Evolutionary conservation across 1,139 yeast genomes (phyloP), one percentile per base, ranked within the genome.

Genomic region (Geotrichum cucujoidarum): DNA sequence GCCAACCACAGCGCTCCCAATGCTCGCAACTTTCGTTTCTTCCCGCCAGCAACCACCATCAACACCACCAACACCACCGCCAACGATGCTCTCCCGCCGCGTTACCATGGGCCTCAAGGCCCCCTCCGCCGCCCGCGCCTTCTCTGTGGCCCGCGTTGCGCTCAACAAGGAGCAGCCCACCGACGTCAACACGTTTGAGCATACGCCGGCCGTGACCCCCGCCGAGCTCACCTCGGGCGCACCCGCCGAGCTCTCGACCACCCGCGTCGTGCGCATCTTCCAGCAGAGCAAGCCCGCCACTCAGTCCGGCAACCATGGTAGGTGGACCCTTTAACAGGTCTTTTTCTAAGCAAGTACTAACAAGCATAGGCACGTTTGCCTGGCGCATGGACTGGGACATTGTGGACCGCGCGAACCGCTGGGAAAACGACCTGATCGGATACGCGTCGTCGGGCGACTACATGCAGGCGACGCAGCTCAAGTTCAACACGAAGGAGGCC

Each of bases 341-440:
- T 24, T 24, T 10, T 24, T 24, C 27, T 24, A 6, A 10, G 10
- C 27, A 6, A 18, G 5, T 43, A 18, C 24, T 45, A 33, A 45
- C 34, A 17, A 22, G 16, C 21, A 5, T 36, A 56, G 66, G 66
- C 20, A 64, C 74, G 42, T 56, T 60, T 55, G 70, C 69, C 58
- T 87, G 95, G 95, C 79, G 78, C 62, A 64, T 87, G 54, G 95
- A 87, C 68, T 87, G 94, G 92, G 95, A 87, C 61, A 77, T 84
- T 37, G 71, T 83, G 50, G 82, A 82, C 41, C 79, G 83, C 60
- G 88, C 85, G 35, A 81, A 86, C 71, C 74, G 95, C 64, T 87
- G 95, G 95, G 95, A 86, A 65, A 86, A 87, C 67, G 94, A 86
- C 62, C 72, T 86, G 62, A 87, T 86, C 69, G 95, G 95, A 16